phyloP scores from a whole-genome alignment of 495 filamentous ascomycete species.

The Penicillium parvum region DNA sequence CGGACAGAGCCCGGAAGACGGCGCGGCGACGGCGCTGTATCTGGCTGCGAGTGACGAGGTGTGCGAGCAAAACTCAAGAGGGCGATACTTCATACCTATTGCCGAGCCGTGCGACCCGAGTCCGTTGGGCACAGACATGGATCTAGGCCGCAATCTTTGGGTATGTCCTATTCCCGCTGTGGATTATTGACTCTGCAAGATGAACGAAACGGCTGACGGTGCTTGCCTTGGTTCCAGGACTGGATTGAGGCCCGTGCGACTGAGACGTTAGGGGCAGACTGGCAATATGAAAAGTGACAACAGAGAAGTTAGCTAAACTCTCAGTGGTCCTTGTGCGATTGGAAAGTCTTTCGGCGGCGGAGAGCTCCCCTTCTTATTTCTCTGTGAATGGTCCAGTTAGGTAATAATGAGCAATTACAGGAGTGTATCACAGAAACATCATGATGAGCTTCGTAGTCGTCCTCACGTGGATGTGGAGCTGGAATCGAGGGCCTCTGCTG shows the following conservation, averaged over 20 bases:
- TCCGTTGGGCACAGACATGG: constrained; percentile 18
- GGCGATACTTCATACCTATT: constrained; percentile 35
- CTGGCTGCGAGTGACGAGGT: constrained; percentile 24
- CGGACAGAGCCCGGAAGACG: constrained; percentile 33
- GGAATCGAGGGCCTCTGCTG: neutral
- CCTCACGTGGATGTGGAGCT: too few species aligned
- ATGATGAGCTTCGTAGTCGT: too few species aligned
- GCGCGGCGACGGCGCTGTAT: constrained; percentile 37
- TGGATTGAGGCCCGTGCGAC: constrained; percentile 20
- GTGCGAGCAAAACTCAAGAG: constrained; percentile 13
- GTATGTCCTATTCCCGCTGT: neutral
- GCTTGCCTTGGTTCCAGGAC: constrained; percentile 5
- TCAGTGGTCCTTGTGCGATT: too few species aligned
- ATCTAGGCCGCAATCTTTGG: constrained; percentile 28
- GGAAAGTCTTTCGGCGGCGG: too few species aligned
- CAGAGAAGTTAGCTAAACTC: too few species aligned
- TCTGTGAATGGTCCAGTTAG: too few species aligned
- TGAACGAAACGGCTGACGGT: too few species aligned
- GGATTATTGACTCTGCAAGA: neutral
- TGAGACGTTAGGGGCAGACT: constrained; percentile 6
- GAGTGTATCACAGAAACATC: too few species aligned
- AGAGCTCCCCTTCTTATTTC: too few species aligned
- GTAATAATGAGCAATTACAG: too few species aligned
- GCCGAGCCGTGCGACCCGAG: constrained; percentile 21
- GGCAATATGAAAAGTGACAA: constrained; percentile 6